Conservation (phyloP, 495 filamentous ascomycete genomes). For the Aspergillus taichungensis region DNA sequence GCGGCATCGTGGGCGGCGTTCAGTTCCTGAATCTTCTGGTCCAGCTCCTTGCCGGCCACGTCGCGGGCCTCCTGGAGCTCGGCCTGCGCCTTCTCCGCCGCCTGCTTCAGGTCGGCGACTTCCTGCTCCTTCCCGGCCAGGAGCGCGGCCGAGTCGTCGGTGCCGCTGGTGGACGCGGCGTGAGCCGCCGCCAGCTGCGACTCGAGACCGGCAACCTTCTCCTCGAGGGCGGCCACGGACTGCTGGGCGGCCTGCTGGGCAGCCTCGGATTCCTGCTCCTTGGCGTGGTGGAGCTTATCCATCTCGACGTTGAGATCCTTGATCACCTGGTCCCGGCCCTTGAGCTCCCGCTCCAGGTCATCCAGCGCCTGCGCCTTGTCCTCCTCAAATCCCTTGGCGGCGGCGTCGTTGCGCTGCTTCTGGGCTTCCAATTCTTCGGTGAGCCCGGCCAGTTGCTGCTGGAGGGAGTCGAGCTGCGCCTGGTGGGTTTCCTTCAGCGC, state of each 20-base stretch:
- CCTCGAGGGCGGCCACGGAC: conserved; percentile 22
- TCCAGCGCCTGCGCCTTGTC: conserved; percentile 35
- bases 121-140: conserved; percentile 34
- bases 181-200: conserved; percentile 29
- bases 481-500: conserved; percentile 32
- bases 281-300: conserved; percentile 28
- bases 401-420: conserved; percentile 21
- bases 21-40: conserved; percentile 31
- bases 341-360: conserved; percentile 27
- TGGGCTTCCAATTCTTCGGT: conserved; percentile 27
- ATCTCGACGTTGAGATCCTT: conserved; percentile 37
- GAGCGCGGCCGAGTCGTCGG: conserved; percentile 17
- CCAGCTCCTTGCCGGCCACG: conserved; percentile 19
- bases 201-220: conserved; percentile 32
- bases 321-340: conserved; percentile 35
- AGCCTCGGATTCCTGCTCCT: conserved; percentile 32
- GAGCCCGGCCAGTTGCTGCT: conserved; percentile 2
- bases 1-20: conserved; percentile 29
- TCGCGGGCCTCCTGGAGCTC: conserved; percentile 30
- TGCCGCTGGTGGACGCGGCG: conserved; percentile 19
- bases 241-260: conserved; percentile 34
- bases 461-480: conserved; percentile 26
- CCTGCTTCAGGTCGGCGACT: conserved; percentile 28
- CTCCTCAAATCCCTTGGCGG: conserved; percentile 20
- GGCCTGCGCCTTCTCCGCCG: conserved; percentile 24